Conservation (phyloP, 257 asterid genomes). For the Echium plantagineum region DNA sequence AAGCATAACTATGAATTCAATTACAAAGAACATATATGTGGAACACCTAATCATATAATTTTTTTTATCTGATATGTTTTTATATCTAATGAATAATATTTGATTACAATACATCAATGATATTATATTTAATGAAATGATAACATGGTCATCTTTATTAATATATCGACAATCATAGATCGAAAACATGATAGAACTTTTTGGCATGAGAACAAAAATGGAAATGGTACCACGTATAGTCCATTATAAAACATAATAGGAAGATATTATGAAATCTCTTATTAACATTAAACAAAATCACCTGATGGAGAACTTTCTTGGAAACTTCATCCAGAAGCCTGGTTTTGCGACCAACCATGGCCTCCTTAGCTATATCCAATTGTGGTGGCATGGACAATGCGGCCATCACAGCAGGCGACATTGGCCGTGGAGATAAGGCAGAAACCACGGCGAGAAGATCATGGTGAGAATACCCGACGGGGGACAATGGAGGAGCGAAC, state of each 20-base stretch:
- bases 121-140: no score
- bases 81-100: no score
- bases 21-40: background rate
- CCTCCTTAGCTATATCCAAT: background rate
- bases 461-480: background rate
- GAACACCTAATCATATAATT: no score
- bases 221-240: no score
- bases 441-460: no score
- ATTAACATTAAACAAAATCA: background rate
- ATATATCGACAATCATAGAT: no score
- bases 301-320: background rate
- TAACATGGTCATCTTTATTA: no score
- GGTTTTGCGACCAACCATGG: background rate
- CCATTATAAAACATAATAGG: background rate
- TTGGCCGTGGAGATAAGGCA: background rate
- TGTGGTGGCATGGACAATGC: background rate
- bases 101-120: no score
- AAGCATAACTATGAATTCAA: background rate
- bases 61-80: no score
- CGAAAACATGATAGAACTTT: no score
- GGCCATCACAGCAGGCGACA: background rate
- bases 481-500: background rate
- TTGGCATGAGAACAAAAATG: no score
- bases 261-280: background rate
- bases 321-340: background rate